Evolutionary conservation across 2,329 filamentous ascomycete species (phyloP), one percentile per base, ranked within the genome.

Genomic region (Botrytis elliptica): DNA sequence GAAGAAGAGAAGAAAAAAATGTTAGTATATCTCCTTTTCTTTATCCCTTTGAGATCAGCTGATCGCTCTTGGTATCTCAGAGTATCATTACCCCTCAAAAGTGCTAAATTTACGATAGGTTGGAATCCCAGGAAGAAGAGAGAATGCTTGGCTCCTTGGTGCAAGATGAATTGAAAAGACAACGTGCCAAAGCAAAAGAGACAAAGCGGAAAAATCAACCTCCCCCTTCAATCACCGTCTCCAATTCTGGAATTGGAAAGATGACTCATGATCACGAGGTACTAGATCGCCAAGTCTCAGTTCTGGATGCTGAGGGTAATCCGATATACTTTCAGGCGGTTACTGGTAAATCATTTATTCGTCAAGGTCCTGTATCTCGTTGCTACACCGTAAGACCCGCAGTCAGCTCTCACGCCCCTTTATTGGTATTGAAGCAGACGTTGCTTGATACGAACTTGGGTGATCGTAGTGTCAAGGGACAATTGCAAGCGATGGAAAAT

Each of bases 401-500:
- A 16, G 84, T 90, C 44, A 80, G 84, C 33, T 71, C 75, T 59
- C 85, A 86, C 33, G 85, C 87, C 57, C 88, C 90, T 36, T 88
- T 85, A 38, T 84, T 97, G 44, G 88, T 93, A 1, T 83, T 97
- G 73, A 97, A 95, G 83, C 87, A 93, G 82, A 86, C 90, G 14
- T 85, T 87, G 71, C 81, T 95, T 74, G 84, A 86, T 38, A 86
- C 88, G 16, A 86, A 84, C 42, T 85, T 85, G 5, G 88, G 88
- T 68, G 90, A 92, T 66, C 81, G 85, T 2, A 85, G 88, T 40
- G 87, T 90, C 29, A 94, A 94, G 79, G 91, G 92, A 80, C 89
- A 92, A 75, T 86, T 98, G 70, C 91, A 94, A 79, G 86, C 87
- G 12, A 87, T 97, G 38, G 95, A 98, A 81, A 88, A 88, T 59